Conservation (phyloP, 2,329 filamentous ascomycete species). For the Phyllosticta paracitricarpa region DNA sequence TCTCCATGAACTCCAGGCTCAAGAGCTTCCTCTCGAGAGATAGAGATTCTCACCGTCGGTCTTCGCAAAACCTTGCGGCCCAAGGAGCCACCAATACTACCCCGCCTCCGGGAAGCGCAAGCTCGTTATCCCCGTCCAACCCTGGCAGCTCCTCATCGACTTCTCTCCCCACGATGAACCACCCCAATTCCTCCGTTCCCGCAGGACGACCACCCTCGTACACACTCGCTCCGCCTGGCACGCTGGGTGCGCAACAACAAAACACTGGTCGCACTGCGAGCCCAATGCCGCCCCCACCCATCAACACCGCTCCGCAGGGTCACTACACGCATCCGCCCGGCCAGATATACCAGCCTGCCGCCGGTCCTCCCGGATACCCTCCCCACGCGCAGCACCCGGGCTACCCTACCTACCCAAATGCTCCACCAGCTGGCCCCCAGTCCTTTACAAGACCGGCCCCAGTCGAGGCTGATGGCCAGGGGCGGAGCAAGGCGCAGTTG, state of each 20-base stretch:
- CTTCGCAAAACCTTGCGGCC: slow-evolving; percentile 41
- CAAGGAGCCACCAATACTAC: slow-evolving; percentile 26
- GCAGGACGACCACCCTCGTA: slow-evolving; percentile 56
- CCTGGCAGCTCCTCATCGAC: slow-evolving; percentile 27
- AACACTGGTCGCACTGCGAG: slow-evolving; percentile 35
- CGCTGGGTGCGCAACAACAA: slow-evolving; percentile 20
- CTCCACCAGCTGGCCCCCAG: slow-evolving; percentile 22
- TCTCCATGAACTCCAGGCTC: slow-evolving; percentile 53
- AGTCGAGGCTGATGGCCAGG: slow-evolving; percentile 74
- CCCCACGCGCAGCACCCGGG: slow-evolving; percentile 22
- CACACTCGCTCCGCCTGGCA: slow-evolving; percentile 39
- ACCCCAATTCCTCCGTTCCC: slow-evolving; percentile 47
- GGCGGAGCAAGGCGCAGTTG: slow-evolving; percentile 86
- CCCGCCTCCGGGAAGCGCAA: slow-evolving; percentile 23
- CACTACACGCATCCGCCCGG: slow-evolving; percentile 35
- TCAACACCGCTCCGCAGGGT: slow-evolving; percentile 40
- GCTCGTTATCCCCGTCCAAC: slow-evolving; percentile 29
- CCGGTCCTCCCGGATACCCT: slow-evolving; percentile 27
- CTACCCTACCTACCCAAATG: slow-evolving; percentile 23
- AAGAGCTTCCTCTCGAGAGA: slow-evolving; percentile 54
- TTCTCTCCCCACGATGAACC: slow-evolving; percentile 42
- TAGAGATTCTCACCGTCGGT: slow-evolving; percentile 65
- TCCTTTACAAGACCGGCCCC: slow-evolving; percentile 27
- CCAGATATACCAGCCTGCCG: slow-evolving; percentile 30
- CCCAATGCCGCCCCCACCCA: slow-evolving; percentile 44